phyloP scores from a whole-genome alignment of 2,329 filamentous ascomycete species.

The Grosmannia clavigera region DNA sequence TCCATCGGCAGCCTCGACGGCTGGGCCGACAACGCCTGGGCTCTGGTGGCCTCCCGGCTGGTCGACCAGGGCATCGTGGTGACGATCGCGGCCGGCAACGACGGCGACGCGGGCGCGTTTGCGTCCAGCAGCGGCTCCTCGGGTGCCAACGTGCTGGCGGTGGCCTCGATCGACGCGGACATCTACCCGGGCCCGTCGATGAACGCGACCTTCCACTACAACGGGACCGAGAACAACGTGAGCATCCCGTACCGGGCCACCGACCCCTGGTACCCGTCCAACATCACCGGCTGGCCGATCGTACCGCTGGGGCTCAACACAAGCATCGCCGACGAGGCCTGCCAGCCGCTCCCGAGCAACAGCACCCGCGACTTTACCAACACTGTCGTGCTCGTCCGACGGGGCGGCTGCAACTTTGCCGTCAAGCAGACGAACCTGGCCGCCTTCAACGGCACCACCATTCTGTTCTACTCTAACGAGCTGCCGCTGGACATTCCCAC shows the following conservation, averaged over 20 bases:
- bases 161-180: constrained; percentile 27
- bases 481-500: not conserved
- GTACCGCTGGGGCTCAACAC: constrained; percentile 15
- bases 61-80: constrained; percentile 40
- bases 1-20: constrained; percentile 38
- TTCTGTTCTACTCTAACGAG: constrained; percentile 22
- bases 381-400: constrained; percentile 28
- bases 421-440: constrained; percentile 19
- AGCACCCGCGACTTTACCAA: constrained; percentile 23
- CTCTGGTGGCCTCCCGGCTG: constrained; percentile 37
- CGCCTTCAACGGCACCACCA: constrained; percentile 16
- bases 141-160: constrained; percentile 26
- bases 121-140: constrained; percentile 3
- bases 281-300: constrained; percentile 14
- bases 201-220: constrained; percentile 4
- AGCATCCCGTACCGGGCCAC: constrained; percentile 6
- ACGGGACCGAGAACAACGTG: constrained; percentile 4
- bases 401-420: constrained; percentile 16
- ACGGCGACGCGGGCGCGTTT: constrained; percentile 17
- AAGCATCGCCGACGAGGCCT: constrained; percentile 21
- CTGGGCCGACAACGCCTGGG: constrained; percentile 40
- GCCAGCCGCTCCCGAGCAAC: constrained; percentile 21
- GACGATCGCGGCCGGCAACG: constrained; percentile 37
- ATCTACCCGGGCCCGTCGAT: constrained; percentile 11
- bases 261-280: constrained; percentile 8